Base-by-base conservation (phyloP, 1,284 basidiomycete genomes). In the Inonotus obliquus region DNA sequence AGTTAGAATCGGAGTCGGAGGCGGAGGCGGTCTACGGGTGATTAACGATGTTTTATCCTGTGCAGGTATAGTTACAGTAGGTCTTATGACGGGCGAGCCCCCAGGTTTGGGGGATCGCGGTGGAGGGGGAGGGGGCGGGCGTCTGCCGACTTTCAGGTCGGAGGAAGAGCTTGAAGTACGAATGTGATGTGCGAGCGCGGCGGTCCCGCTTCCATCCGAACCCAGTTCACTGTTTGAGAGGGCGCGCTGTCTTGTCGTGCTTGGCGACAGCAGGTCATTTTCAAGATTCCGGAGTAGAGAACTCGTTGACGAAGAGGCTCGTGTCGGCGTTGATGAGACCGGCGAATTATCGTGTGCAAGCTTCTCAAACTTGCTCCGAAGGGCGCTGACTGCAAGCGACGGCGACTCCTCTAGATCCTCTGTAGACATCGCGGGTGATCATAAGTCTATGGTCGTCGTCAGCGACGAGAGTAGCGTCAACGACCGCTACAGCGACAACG, bases 361-460 rank as follows among this genome's bases (percentile, higher is more conserved):
- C 61, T 69, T 62, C 69, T 91, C 88, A 68, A 90, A 91, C 68
- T 76, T 81, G 21, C 84, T 87, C 57, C 81, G 81, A 27, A 91
- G 76, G 63, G 78, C 87, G 70, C 80, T 84, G 59, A 91, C 87
- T 4, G 86, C 83, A 41, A 80, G 81, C 5, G 79, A 75, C 29
- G 45, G 45, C 4, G 35, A 27, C n/a, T 52, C 53, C 38, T 60
- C 62, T 52, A 19, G 44, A 41, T 25, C 52, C 45, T 60, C 62
- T 21, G 59, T 21, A 21, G 62, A 63, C 62, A 63, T 63, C 19
- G 54, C 47, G 45, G 10, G 44, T 17, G 51, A 49, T 60, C 58
- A 63, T 60, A 54, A 54, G 29, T 44, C 19, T 21, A 17, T 32
- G 19, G 32, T 25, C 44, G 47, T 48, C 21, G 61, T 19, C 7